Evolutionary conservation across 805 yeast species (phyloP), one percentile per base, ranked within the genome.

Genomic region (Candida mattraensis): DNA sequence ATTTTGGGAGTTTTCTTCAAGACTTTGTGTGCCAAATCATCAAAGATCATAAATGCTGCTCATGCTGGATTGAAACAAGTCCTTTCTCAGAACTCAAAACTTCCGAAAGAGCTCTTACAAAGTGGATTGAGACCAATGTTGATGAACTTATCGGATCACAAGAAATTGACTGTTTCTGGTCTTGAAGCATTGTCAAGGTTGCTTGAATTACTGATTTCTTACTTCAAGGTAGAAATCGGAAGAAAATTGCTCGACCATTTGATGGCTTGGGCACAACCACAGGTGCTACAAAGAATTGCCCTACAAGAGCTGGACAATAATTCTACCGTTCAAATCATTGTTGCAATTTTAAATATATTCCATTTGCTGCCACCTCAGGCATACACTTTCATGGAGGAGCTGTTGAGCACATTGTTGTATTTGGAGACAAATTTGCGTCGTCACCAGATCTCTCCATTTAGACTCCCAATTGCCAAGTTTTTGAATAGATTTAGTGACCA

Each of bases 151-250:
- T 87, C 97, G 0, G 99, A 93, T 53, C 95, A 88, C 59, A 87
- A 87, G 59, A 83, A 91, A 39, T 66, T 93, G 31, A 86, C 96
- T 0, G 93, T 87, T 1, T 74, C 87, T 2, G 96, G 97, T 2
- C 67, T 93, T 13, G 96, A 91, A 53, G 96, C 98, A 0, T 67
- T 93, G 15, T 94, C 97, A 0, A 69, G 94, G 28, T 68, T 93
- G 20, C 68, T 93, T 26, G 96, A 91, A 53, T 67, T 94, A 15
- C 67, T 93, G 47, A 88, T 91, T 22, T 87, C 94, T 3, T 91
- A 93, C 53, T 93, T 93, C 70, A 84, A 94, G 57, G 97, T 94
- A 13, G 99, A 93, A 58, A 91, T 93, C 47, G 99, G 99, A 20
- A 75, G 88, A 32, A 93, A 93, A 52, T 64, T 93, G 33, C 70